Conservation (phyloP, 192 early-diverging fungal genomes). For the Linnemannia elongata region DNA sequence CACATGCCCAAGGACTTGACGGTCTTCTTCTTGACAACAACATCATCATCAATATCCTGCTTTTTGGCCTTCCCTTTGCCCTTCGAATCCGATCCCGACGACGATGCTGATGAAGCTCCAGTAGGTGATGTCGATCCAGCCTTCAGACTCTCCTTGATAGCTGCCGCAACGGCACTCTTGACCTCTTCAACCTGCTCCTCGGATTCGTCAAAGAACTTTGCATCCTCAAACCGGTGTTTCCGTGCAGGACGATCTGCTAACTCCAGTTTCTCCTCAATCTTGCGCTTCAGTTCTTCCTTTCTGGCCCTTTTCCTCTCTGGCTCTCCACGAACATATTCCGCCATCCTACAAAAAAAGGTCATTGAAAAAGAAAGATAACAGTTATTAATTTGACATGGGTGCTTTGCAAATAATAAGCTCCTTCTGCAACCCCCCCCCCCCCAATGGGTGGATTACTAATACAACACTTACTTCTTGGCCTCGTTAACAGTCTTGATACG, state of each 20-base stretch:
- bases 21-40: conserved; percentile 23
- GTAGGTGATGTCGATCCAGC: conserved; percentile 6
- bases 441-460: conserved; percentile 23
- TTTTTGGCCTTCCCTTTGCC: conserved; percentile 48
- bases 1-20: conserved; percentile 51
- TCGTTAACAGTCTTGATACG: conserved; percentile 92
- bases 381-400: not conserved
- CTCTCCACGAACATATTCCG: conserved; percentile 78
- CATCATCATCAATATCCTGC: not conserved
- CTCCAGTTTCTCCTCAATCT: conserved; percentile 85
- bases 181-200: conserved; percentile 77
- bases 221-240: conserved; percentile 90
- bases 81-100: conserved; percentile 16
- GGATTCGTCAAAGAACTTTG: conserved; percentile 74
- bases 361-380: not conserved
- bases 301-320: conserved; percentile 76
- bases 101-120: not conserved
- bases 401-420: not conserved
- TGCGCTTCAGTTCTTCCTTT: conserved; percentile 73
- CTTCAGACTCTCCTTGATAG: conserved; percentile 56
- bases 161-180: conserved; percentile 66
- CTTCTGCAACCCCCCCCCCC: not conserved
- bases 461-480: conserved; percentile 78
- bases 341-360: conserved; percentile 60
- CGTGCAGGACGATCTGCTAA: conserved; percentile 66